A percentile compares a stretch with the other conserved stretches of the same genome.
Conservation (phyloP, 305 asterid species). For the Fraxinus sp. region DNA sequence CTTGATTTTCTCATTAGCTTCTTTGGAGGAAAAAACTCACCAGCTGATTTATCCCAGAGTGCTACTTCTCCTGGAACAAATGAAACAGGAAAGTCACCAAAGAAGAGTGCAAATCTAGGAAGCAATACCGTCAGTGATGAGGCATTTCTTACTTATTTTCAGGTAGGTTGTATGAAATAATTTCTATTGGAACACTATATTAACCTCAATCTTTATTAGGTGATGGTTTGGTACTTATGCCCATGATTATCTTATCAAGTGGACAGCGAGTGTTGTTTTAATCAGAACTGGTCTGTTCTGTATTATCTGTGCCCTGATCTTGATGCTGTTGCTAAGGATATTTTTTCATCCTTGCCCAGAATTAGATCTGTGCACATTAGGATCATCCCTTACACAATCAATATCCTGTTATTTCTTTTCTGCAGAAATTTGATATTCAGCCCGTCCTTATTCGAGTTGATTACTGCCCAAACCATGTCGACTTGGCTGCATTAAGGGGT, state of each 20-base stretch:
- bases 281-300: neutral
- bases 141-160: slow-evolving; percentile 94
- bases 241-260: slow-evolving; percentile 12
- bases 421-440: slow-evolving; percentile 89
- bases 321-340: slow-evolving; percentile 13
- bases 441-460: slow-evolving; percentile 89
- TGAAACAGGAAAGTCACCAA: slow-evolving; percentile 45
- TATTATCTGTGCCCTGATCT: slow-evolving; percentile 10
- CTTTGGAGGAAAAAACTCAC: slow-evolving; percentile 68
- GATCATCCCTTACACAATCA: slow-evolving; percentile 1
- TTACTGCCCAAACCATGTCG: slow-evolving; percentile 84
- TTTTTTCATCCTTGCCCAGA: neutral
- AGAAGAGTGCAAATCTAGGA: slow-evolving; percentile 40
- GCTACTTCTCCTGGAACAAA: slow-evolving; percentile 33
- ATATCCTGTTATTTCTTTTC: slow-evolving; percentile 29
- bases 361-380: neutral
- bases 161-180: slow-evolving; percentile 51
- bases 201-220: slow-evolving; percentile 6
- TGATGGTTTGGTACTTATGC: slow-evolving; percentile 8
- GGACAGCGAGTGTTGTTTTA: slow-evolving; percentile 1
- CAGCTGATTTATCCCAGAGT: slow-evolving; percentile 45
- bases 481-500: slow-evolving; percentile 86
- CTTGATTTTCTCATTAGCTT: slow-evolving; percentile 92
- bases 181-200: slow-evolving; percentile 26
- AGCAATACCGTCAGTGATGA: slow-evolving; percentile 56